Evolutionary conservation across 331 rosid genomes (phyloP).

Genomic region (Malus hybrid): DNA sequence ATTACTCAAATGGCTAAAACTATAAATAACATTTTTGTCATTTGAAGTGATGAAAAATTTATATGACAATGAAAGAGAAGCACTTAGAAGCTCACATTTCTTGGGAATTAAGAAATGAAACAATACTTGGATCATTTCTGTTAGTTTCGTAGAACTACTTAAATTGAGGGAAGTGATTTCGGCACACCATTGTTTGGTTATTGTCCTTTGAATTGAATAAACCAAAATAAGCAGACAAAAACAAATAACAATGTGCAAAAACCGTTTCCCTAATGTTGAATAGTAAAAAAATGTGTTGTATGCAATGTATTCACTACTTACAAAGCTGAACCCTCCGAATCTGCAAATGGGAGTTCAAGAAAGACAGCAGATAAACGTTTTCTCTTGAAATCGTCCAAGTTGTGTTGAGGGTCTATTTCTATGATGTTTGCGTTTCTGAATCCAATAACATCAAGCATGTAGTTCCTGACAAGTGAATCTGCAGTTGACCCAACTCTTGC

Average conservation of each 20-base stretch:
- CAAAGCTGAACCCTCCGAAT: conserved; percentile 70
- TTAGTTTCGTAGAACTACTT: too few relatives aligned
- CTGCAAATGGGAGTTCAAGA: conserved; percentile 57
- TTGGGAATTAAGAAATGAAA: not conserved
- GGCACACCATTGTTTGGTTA: too few relatives aligned
- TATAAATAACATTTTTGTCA: too few relatives aligned
- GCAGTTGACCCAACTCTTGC: conserved; percentile 47
- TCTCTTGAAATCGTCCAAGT: conserved; percentile 11
- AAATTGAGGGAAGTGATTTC: too few relatives aligned
- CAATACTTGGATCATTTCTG: not conserved
- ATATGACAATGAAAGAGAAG: not conserved
- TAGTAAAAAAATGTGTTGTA: not conserved
- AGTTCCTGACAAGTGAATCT: conserved; percentile 33
- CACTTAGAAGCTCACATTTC: not conserved
- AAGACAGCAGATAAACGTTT: conserved; percentile 48
- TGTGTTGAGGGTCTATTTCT: conserved; percentile 9
- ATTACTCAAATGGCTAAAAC: too few relatives aligned
- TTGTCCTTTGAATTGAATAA: too few relatives aligned
- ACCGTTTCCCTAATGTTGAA: too few relatives aligned
- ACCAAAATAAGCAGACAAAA: too few relatives aligned
- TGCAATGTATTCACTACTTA: conserved; percentile 22
- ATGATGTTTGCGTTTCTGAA: conserved; percentile 30
- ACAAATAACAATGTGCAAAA: too few relatives aligned
- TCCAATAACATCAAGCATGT: conserved; percentile 25
- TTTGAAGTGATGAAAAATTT: too few relatives aligned